Percentiles rank a stretch among this genome's conserved stretches.
Evolutionary conservation across 805 yeast genomes (phyloP).

Genomic region (Cyberlindnera samutprakarnensis): DNA sequence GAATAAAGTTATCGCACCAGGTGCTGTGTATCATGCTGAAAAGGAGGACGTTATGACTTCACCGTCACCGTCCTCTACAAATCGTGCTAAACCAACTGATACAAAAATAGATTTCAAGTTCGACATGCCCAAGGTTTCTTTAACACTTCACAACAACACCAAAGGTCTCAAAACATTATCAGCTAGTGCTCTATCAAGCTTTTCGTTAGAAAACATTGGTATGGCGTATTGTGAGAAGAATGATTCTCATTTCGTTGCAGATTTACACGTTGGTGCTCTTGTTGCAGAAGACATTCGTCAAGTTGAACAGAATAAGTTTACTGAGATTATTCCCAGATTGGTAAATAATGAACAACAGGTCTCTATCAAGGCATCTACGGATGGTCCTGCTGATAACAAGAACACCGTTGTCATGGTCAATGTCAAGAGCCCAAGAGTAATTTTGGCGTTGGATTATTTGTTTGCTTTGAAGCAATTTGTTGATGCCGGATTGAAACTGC

Average conservation of each 20-base stretch:
- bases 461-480: constrained; percentile 63
- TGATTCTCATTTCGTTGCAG: constrained; percentile 50
- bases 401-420: constrained; percentile 48
- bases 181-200: constrained; percentile 40
- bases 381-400: constrained; percentile 31
- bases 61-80: constrained; percentile 18
- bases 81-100: constrained; percentile 14
- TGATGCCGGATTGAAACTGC: constrained; percentile 36
- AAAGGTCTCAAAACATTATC: constrained; percentile 26
- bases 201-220: constrained; percentile 54
- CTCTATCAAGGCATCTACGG: constrained; percentile 42
- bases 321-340: constrained; percentile 71
- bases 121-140: constrained; percentile 52
- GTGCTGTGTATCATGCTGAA: constrained; percentile 20
- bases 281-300: constrained; percentile 69
- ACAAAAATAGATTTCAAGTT: constrained; percentile 41
- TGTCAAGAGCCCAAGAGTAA: constrained; percentile 72
- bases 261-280: constrained; percentile 62
- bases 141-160: constrained; percentile 54
- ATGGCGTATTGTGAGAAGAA: constrained; percentile 42
- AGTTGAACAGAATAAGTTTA: constrained; percentile 57
- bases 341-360: constrained; percentile 64
- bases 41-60: constrained; percentile 13
- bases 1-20: constrained; percentile 38
- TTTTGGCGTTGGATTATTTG: constrained; percentile 80